Base-by-base conservation (phyloP, 331 rosid species). In the Telfairia occidentalis region DNA sequence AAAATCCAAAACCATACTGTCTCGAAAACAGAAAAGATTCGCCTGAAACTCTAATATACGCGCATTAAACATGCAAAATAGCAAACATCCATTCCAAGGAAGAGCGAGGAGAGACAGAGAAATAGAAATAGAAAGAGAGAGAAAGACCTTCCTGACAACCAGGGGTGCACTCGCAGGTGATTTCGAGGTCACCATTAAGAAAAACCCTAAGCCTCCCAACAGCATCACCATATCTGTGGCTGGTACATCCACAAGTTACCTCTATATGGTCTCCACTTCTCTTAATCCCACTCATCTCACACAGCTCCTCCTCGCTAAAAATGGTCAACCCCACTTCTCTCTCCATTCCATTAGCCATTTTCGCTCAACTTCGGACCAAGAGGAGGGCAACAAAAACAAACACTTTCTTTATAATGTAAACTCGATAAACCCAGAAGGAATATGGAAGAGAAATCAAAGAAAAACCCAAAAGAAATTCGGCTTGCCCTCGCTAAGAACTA, bases 201-300 rank as follows among this genome's bases (percentile, higher is more conserved):
- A 85, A 93, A 93, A 93, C 98, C 98, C 97, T 93, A 91, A 93
- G 98, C 81, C 98, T 88, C 16, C 98, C 98, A 52, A 93, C 98
- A 78, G 98, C 97, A 45, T 93, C 98, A 29, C 98, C 98, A 55
- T 93, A 93, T 64, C 97, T 85, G 76, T 91, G 98, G 78, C 98
- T 93, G 2, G 98, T 93, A 81, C 98, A 93, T 37, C 98, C 98
- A 58, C 98, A 93, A 87, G 85, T 93, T 37, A 93, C 94, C 83
- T 90, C 97, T n/a, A 93, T 86, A 84, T 79, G 87, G 78, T 89
- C 96, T 76, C 73, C 86, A 63, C 87, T 80, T 78, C 80, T 79
- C 85, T 82, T 85, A 60, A 89, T 89, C 61, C 96, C 97, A 79
- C 97, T 89, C 85, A 93, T 86, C 83, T 90, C 96, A 6, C 86